Percentiles rank a stretch among this genome's conserved stretches.
Evolutionary conservation across 2,329 filamentous ascomycete species (phyloP).

Genomic region (Dendryphion nanum): DNA sequence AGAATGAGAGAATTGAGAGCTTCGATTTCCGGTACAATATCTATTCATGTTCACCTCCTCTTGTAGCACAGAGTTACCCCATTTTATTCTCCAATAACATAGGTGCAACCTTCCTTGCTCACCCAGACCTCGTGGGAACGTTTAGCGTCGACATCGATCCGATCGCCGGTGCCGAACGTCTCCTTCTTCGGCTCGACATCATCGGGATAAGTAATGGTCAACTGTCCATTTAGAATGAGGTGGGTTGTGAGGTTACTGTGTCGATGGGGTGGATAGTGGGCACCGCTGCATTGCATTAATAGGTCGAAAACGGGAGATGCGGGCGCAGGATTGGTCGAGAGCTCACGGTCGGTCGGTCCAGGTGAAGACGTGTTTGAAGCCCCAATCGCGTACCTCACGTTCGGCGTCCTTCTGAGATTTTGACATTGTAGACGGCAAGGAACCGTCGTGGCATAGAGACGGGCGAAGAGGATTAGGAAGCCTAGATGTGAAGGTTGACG

Average conservation of each 20-base stretch:
- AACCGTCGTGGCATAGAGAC: too few species aligned
- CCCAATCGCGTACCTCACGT: slow-evolving; percentile 65
- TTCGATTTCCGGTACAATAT: too few species aligned
- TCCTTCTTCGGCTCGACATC: slow-evolving; percentile 56
- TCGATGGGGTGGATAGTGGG: slow-evolving; percentile 66
- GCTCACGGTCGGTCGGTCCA: slow-evolving; percentile 70
- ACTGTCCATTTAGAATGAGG: slow-evolving; percentile 62
- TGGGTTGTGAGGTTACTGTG: slow-evolving; percentile 67
- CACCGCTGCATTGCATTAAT: slow-evolving; percentile 50
- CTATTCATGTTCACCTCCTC: too few species aligned
- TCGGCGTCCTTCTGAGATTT: slow-evolving; percentile 54
- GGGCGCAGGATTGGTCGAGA: not conserved
- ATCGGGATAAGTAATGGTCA: slow-evolving; percentile 67
- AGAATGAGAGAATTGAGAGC: too few species aligned
- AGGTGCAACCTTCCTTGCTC: slow-evolving; percentile 64
- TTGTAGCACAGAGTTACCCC: too few species aligned
- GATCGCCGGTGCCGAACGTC: slow-evolving; percentile 59
- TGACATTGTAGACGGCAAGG: too few species aligned
- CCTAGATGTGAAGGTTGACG: too few species aligned
- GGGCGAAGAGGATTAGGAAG: too few species aligned
- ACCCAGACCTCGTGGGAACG: slow-evolving; percentile 70
- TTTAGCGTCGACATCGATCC: slow-evolving; percentile 65
- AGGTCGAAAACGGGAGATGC: slow-evolving; percentile 3
- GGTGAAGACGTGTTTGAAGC: slow-evolving; percentile 67
- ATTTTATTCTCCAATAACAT: slow-evolving; percentile 60